Evolutionary conservation across 2,329 filamentous ascomycete species (phyloP).

Genomic region (Diaporthe nobilis): DNA sequence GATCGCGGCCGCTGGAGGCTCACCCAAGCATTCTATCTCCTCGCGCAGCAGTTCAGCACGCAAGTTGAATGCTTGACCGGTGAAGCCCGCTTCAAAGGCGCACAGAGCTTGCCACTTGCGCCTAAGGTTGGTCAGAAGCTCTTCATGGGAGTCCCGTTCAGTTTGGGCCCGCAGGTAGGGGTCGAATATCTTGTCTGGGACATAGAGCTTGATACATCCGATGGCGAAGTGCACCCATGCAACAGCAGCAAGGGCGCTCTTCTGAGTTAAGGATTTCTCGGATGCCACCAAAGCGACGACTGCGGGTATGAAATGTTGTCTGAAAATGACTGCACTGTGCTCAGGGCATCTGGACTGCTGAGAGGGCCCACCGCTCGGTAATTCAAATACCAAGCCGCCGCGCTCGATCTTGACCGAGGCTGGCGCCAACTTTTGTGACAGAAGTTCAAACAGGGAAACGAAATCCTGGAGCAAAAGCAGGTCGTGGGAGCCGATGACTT

Average conservation of each 20-base stretch:
- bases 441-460: constrained; percentile 44
- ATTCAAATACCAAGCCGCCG: constrained; percentile 46
- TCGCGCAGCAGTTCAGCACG: constrained; percentile 74
- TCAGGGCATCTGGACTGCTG: constrained; percentile 42
- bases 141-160: constrained; percentile 70
- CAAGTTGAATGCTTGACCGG: constrained; percentile 77
- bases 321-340: constrained; percentile 56
- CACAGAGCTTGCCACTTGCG: constrained; percentile 72
- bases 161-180: constrained; percentile 78
- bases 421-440: constrained; percentile 40
- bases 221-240: constrained; percentile 85
- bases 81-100: constrained; percentile 76
- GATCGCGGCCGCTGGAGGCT: constrained; percentile 73
- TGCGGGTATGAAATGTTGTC: constrained; percentile 61
- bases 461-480: constrained; percentile 50
- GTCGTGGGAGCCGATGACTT: constrained; percentile 58
- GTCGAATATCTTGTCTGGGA: constrained; percentile 90
- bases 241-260: constrained; percentile 60
- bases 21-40: constrained; percentile 75
- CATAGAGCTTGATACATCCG: constrained; percentile 82
- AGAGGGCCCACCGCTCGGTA: constrained; percentile 47
- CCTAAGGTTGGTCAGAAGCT: constrained; percentile 69
- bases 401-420: constrained; percentile 44
- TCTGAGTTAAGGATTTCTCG: constrained; percentile 47
- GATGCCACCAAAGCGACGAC: constrained; percentile 60